A percentile compares a stretch with the other conserved stretches of the same genome.
phyloP scores from a whole-genome alignment of 371 early-diverging fungal species.

The Circinella minor region DNA sequence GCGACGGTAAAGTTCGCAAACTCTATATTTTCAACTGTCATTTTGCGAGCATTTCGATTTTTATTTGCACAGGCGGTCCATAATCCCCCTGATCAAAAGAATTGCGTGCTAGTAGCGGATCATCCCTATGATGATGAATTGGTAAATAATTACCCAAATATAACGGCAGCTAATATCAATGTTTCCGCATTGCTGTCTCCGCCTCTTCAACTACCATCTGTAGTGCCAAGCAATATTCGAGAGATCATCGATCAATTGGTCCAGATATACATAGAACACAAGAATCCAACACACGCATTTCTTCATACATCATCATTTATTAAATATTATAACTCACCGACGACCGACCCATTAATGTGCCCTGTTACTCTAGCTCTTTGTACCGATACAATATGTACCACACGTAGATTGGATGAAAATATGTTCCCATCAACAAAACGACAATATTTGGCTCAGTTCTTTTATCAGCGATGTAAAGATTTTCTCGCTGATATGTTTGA shows the following conservation, averaged over 20 bases:
- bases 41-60: conserved; percentile 4
- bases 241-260: conserved; percentile 2
- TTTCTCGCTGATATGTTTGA: conserved; percentile 24
- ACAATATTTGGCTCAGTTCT: conserved; percentile 20
- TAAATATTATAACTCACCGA: background rate
- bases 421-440: conserved; percentile 3
- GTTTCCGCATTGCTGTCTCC: no score
- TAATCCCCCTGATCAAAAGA: background rate
- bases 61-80: background rate
- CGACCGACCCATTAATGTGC: conserved; percentile 11
- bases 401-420: conserved; percentile 5
- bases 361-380: conserved; percentile 23
- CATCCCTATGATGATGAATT: no score
- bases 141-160: no score
- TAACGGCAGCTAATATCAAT: no score
- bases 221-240: background rate
- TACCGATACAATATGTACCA: background rate
- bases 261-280: conserved; percentile 2
- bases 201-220: no score
- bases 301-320: conserved; percentile 13
- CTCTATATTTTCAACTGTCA: background rate
- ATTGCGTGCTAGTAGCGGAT: no score
- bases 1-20: background rate
- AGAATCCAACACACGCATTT: conserved; percentile 4
- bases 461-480: conserved; percentile 14